Evolutionary conservation across 805 yeast species (phyloP), one percentile per base, ranked within the genome.

Genomic region (Kockiozyma suomiensis): DNA sequence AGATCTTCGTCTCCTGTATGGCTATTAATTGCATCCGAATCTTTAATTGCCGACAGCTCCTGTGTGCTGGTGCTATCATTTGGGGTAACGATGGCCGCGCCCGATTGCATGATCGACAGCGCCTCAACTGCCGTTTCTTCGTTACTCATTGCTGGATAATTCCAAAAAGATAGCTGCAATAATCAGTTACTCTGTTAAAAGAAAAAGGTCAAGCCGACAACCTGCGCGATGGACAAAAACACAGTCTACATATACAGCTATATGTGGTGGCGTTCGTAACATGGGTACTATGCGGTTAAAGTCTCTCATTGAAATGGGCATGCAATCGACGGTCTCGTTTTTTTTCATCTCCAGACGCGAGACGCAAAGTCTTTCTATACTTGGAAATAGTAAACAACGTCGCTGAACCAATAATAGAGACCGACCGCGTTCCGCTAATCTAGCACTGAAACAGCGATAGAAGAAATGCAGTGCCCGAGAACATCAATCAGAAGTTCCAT

Each of bases 51-150:
- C 6, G 65, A 60, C 33, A 55, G 37, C 23, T 61, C 61, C 32
- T 54, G 60, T 13, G 17, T 32, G 45, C 50, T 51, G 10, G 33
- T 6, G 7, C 40, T 58, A 35, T 54, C 56, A 26, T 42, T 28
- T 21, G 25, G 17, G 12, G 12, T 30, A 21, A 23, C 40, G 13
- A 42, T 46, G 32, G 59, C n/a, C 21, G 33, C 49, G 21, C 52
- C 58, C 43, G 63, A 45, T 19, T 62, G 61, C 65, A 62, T 49
- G 51, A 43, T 32, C 46, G 66, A 59, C 32, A 62, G 46, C 26
- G 55, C 64, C 25, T 41, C 53, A 17, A 52, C 66, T 8, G 66
- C 66, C 6, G 60, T 54, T 43, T 48, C 66, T 42, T 62, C 66
- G 41, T 33, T 46, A 49, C 53, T 53, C 47, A 54, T 32, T 33